Evolutionary conservation across 2,329 filamentous ascomycete genomes (phyloP), one percentile per base, ranked within the genome.

Genomic region (Colletotrichum truncatum): DNA sequence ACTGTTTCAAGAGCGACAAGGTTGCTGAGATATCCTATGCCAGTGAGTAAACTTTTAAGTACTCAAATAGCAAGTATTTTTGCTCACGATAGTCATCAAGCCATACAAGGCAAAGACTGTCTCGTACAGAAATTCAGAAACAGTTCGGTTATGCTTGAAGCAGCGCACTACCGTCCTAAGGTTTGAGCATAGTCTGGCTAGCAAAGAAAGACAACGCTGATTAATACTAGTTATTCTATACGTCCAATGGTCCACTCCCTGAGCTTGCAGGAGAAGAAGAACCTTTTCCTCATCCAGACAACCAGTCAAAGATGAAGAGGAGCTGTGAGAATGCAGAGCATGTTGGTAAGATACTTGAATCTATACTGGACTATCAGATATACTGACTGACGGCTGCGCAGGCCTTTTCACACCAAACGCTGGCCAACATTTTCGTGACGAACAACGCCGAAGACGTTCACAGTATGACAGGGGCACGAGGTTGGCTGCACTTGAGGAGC

Each of bases 111-210:
- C 46, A 91, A 91, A 68, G 94, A 97, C 73, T 95, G 93, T 68
- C 84, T 98, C 0, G 88, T 98, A 6, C 92, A 97, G 76, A 98
- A 98, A 75, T 99, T 99, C 74, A 90, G 96, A 34, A 99, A 99
- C 81, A 97, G 93, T 38, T 95, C 93, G 0, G 94, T 99, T 28
- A 98, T 98, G 93, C 84, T 95, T 1, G 94, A 98, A 78, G 87
- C 89, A 10, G 84, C 88, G 1, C 89, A 91, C 55, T 97, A 93
- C 72, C 90, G 93, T 1, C 96, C 96, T 1, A 97, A 97, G 84
- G 91, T 94, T 76, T 70, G 55, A 14, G 18, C 41, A 14, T 21
- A 3, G 23, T 34, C 23, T 16, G 12, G 4, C 18, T 23, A 3
- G 26, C 1, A n/a, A n/a, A 6, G 12, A 16, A 18, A 14, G 10